These are phyloP conservation scores for Penicillium sp. DNA, from an alignment of 2,329 filamentous ascomycete genomes.

Conservation along the genomic window DNA sequence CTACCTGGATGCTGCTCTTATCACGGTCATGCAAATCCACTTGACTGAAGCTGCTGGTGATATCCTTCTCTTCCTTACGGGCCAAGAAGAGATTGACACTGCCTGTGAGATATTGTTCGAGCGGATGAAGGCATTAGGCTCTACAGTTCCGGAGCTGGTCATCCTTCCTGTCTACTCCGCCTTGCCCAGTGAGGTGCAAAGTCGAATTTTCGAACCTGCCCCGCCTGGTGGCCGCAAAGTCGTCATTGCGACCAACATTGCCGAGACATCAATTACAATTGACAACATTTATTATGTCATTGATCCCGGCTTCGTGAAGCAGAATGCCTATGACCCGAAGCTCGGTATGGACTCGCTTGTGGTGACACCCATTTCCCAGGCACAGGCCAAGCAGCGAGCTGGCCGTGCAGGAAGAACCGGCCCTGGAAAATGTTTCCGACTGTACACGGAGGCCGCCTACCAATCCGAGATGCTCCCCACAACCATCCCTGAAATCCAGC, in stretches of 20 bases:
- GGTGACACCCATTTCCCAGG: conserved; percentile 93
- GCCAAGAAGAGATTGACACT: conserved; percentile 96
- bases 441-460: conserved; percentile 94
- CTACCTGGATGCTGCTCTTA: conserved; percentile 89
- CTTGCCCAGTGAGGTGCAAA: conserved; percentile 89
- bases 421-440: conserved; percentile 89
- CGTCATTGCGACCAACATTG: conserved; percentile 97
- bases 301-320: conserved; percentile 96
- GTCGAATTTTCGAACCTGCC: conserved; percentile 89
- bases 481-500: conserved; percentile 92
- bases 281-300: conserved; percentile 97
- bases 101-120: conserved; percentile 89
- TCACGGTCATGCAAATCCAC: conserved; percentile 98
- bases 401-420: conserved; percentile 92
- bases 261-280: conserved; percentile 96
- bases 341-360: conserved; percentile 96
- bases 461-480: conserved; percentile 97
- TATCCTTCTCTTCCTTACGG: conserved; percentile 94
- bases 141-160: conserved; percentile 84
- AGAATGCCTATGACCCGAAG: conserved; percentile 95
- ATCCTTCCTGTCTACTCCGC: conserved; percentile 96
- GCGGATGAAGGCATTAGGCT: conserved; percentile 91
- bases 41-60: conserved; percentile 88
- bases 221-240: conserved; percentile 85
- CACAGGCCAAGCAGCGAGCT: conserved; percentile 90